A percentile compares a stretch with the other conserved stretches of the same genome.
Conservation (phyloP, 495 filamentous ascomycete species). For the Aspergillus bertholletiae region DNA sequence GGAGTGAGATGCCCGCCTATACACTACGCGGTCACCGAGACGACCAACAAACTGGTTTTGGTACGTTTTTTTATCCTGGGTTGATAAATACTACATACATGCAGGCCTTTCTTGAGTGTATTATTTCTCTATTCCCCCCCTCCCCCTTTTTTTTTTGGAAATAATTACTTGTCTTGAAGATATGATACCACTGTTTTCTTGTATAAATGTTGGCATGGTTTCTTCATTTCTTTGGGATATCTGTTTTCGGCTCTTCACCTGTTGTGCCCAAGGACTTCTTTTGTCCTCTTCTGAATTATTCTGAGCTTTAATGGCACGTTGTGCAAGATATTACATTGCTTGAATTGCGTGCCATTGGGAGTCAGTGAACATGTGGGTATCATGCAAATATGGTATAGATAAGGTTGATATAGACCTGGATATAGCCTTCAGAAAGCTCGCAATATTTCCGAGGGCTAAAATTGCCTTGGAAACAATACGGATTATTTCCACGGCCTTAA, state of each 20-base stretch:
- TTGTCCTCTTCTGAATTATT: not conserved
- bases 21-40: not conserved
- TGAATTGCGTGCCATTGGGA: not conserved
- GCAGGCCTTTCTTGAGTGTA: not conserved
- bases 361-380: constrained; percentile 10
- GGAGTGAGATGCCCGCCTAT: constrained; percentile 11
- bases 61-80: constrained; percentile 1
- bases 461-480: not conserved
- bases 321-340: not conserved
- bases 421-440: not conserved
- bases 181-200: constrained; percentile 23
- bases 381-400: constrained; percentile 7
- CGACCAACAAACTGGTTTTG: not conserved
- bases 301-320: not conserved
- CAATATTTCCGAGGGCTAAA: not conserved
- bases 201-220: constrained; percentile 3
- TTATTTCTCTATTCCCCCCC: not conserved
- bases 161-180: constrained; percentile 3
- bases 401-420: constrained; percentile 1
- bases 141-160: not conserved
- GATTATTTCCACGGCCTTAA: not conserved
- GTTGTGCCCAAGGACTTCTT: not conserved
- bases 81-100: constrained; percentile 4
- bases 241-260: not conserved
- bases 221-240: not conserved